Evolutionary conservation across 352 stramenopile species (phyloP).

Genomic region (Globisporangium recalcitrans): DNA sequence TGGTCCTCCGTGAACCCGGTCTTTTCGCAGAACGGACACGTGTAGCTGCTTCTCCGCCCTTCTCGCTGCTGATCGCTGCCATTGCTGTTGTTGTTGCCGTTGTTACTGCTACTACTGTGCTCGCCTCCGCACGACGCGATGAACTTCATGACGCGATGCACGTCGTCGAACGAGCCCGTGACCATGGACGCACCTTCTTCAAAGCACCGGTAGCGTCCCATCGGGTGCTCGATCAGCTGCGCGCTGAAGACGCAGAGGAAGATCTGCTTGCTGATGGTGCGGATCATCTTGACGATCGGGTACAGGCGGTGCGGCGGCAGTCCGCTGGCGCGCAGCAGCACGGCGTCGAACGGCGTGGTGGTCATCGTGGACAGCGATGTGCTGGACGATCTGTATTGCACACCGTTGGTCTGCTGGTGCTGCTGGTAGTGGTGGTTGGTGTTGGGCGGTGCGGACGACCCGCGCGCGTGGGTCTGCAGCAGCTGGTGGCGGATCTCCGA

Average conservation of each 20-base stretch:
- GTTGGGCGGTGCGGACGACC: slow-evolving; percentile 16
- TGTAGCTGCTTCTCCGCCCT: slow-evolving; percentile 21
- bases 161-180: slow-evolving; percentile 58
- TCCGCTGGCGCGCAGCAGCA: slow-evolving; percentile 59
- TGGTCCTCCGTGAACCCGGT: slow-evolving; percentile 72
- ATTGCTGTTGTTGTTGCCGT: slow-evolving; percentile 12
- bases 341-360: slow-evolving; percentile 48
- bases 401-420: slow-evolving; percentile 17
- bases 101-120: neutral
- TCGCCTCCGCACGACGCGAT: slow-evolving; percentile 40
- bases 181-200: slow-evolving; percentile 79
- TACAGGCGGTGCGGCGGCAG: slow-evolving; percentile 47
- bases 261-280: slow-evolving; percentile 74
- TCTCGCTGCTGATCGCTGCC: slow-evolving; percentile 14
- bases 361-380: neutral
- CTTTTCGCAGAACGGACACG: slow-evolving; percentile 73
- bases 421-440: slow-evolving; percentile 19
- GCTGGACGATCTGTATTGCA: neutral
- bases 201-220: slow-evolving; percentile 73
- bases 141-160: slow-evolving; percentile 62
- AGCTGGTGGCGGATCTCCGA: slow-evolving; percentile 50
- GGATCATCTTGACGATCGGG: slow-evolving; percentile 50
- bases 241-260: slow-evolving; percentile 84
- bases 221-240: slow-evolving; percentile 63
- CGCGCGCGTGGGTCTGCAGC: slow-evolving; percentile 42